phyloP scores from a whole-genome alignment of 2,329 filamentous ascomycete species.

The Sarocladium strictum region DNA sequence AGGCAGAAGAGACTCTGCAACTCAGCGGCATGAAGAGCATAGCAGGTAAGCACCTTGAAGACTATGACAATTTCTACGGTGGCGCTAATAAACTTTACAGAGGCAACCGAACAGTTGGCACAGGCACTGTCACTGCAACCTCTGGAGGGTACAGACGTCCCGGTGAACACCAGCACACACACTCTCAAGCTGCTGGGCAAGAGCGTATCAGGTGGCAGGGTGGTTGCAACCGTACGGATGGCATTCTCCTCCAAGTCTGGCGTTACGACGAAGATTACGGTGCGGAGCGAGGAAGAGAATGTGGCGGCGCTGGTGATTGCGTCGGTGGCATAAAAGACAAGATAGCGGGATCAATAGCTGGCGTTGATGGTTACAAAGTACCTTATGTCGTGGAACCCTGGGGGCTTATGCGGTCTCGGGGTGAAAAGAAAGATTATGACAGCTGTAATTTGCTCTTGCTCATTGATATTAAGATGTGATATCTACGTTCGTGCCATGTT shows the following conservation, averaged over 20 bases:
- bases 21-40: conserved; percentile 87
- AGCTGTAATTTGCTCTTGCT: background rate
- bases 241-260: conserved; percentile 88
- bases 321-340: conserved; percentile 62
- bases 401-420: background rate
- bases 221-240: conserved; percentile 85
- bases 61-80: too few relatives aligned
- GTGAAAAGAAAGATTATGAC: conserved; percentile 7
- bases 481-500: too few relatives aligned
- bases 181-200: conserved; percentile 95
- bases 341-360: conserved; percentile 8
- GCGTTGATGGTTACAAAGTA: conserved; percentile 9
- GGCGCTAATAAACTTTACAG: conserved; percentile 38
- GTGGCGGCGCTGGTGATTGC: conserved; percentile 79
- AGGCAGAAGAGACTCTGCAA: conserved; percentile 86
- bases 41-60: conserved; percentile 58
- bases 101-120: conserved; percentile 87
- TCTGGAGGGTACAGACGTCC: conserved; percentile 88
- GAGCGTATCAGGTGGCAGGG: conserved; percentile 83
- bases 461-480: background rate
- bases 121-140: conserved; percentile 86
- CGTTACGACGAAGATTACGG: conserved; percentile 92
- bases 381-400: background rate
- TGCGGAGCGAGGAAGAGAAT: conserved; percentile 87
- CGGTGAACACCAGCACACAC: conserved; percentile 82